Evolutionary conservation across 2,329 filamentous ascomycete genomes (phyloP), one percentile per base, ranked within the genome.

Genomic region (Cladosporium austrohemisphaericum): DNA sequence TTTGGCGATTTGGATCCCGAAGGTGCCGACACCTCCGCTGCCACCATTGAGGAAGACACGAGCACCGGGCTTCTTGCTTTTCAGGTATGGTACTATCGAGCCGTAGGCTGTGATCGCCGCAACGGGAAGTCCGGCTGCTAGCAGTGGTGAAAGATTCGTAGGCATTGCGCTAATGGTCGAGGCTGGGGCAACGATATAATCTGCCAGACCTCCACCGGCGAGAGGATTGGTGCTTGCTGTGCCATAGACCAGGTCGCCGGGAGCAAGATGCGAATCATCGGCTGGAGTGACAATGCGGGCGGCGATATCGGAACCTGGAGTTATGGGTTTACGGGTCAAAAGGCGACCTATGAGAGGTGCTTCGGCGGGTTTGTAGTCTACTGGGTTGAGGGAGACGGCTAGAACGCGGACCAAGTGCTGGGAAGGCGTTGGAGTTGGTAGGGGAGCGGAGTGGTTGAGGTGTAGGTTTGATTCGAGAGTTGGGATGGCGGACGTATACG

Each of bases 21-120:
- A 83, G 0, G 74, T 71, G 0, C 83, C 83, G 0, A 73, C 76
- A 1, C 83, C 83, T 6, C 83, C 83, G 3, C 75, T 79, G 1
- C 82, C 81, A 9, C 81, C 83, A 54, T 85, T 85, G 64, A 86
- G 76, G 61, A 86, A 81, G 4, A 86, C 71, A 55, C 71, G 75
- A 40, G 77, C 72, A 8, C 68, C 69, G 7, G 23, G n/a, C n/a
- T n/a, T n/a, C n/a, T n/a, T n/a, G 5, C 56, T 50, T 29, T 69
- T 67, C 28, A 68, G 62, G 33, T 68, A 61, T 0, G 65, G 65
- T 2, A 61, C 56, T 31, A 73, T 60, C 5, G 60, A 59, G 49
- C 69, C 65, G 29, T 64, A 68, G n/a, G 67, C 69, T 5, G 70
- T 71, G 3, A 70, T 49, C 0, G 66, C 70, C 13, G 63, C 66